Conservation (phyloP, 2,329 filamentous ascomycete species). For the Cladosporium sp. region DNA sequence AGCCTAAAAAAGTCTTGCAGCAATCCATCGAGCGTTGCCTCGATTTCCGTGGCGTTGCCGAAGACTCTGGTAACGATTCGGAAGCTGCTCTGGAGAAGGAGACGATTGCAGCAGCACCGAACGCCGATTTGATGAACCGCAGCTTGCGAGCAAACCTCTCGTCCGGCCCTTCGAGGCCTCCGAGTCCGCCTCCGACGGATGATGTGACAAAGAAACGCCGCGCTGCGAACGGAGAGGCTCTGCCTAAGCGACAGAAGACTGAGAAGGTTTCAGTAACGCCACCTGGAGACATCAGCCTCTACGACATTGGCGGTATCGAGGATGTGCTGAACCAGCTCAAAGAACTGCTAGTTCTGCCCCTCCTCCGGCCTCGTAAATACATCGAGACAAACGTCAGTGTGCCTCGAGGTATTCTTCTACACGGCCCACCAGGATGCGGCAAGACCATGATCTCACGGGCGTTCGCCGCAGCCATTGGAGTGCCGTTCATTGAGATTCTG, state of each 20-base stretch:
- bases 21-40: constrained; percentile 84
- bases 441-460: constrained; percentile 84
- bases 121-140: constrained; percentile 62
- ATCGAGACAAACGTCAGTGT: constrained; percentile 66
- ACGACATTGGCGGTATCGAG: constrained; percentile 76
- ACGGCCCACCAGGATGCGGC: constrained; percentile 82
- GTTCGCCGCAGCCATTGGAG: constrained; percentile 72
- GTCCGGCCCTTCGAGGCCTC: constrained; percentile 14
- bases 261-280: constrained; percentile 54
- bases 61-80: constrained; percentile 59
- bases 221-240: constrained; percentile 66
- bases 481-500: constrained; percentile 79
- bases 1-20: constrained; percentile 79
- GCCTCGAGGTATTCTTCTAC: constrained; percentile 73
- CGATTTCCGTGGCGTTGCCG: constrained; percentile 67
- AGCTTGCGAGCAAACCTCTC: constrained; percentile 43
- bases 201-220: constrained; percentile 51
- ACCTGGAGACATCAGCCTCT: constrained; percentile 67
- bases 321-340: constrained; percentile 69
- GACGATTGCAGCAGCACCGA: constrained; percentile 20
- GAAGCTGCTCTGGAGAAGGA: constrained; percentile 52
- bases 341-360: constrained; percentile 71
- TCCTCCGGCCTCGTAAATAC: constrained; percentile 69
- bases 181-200: constrained; percentile 31
- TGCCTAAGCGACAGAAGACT: constrained; percentile 64